These are phyloP conservation scores for Tricholoma terreum DNA, from an alignment of 768 basidiomycete species.

Conservation along the genomic window DNA sequence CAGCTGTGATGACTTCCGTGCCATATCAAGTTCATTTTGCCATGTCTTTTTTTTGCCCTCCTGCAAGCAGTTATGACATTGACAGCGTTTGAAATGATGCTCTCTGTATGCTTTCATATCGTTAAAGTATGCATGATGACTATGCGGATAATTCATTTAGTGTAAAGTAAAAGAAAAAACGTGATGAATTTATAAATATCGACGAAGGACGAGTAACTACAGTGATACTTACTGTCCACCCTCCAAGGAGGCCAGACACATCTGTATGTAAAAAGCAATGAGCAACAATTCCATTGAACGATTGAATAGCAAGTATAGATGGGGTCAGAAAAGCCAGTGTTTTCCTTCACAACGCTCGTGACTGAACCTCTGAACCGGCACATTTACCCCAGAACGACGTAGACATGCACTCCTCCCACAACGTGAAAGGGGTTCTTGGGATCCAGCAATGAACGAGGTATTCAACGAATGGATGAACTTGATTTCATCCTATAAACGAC, in stretches of 20 bases:
- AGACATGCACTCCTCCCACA: slow-evolving; percentile 32
- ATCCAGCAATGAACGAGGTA: slow-evolving; percentile 34
- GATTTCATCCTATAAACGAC: slow-evolving; percentile 52
- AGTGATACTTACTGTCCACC: too few relatives aligned
- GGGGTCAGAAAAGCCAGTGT: slow-evolving; percentile 62
- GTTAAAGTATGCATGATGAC: too few relatives aligned
- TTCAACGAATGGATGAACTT: slow-evolving; percentile 89
- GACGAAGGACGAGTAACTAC: neutral
- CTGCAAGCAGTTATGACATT: too few relatives aligned
- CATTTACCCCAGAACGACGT: slow-evolving; percentile 49
- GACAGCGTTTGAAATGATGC: too few relatives aligned
- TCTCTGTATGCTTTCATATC: too few relatives aligned
- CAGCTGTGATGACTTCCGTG: slow-evolving; percentile 13
- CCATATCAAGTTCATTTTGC: slow-evolving; percentile 27
- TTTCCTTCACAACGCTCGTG: slow-evolving; percentile 50
- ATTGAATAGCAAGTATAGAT: neutral
- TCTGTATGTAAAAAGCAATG: neutral
- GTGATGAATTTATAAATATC: neutral
- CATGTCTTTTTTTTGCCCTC: too few relatives aligned
- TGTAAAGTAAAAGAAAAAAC: too few relatives aligned
- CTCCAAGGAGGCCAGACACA: neutral
- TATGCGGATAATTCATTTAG: too few relatives aligned
- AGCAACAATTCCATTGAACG: neutral
- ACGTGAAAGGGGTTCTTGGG: slow-evolving; percentile 33
- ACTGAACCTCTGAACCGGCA: slow-evolving; percentile 32